Percentiles rank a stretch among this genome's conserved stretches.
Conservation (phyloP, 2,329 filamentous ascomycete species). For the Tolypocladium inflatum region DNA sequence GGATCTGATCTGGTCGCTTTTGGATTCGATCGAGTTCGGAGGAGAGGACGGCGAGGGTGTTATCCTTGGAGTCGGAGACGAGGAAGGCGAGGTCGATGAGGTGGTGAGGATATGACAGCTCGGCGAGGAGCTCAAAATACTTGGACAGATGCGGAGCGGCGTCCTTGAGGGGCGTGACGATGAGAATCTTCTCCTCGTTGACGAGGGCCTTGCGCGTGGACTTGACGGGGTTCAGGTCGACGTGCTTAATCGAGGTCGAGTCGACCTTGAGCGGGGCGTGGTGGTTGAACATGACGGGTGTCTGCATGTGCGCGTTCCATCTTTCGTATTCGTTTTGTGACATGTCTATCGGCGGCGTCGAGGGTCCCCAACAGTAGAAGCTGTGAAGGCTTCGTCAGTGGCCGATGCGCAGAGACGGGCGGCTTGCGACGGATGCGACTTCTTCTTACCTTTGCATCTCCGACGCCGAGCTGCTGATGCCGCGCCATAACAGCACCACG, state of each 20-base stretch:
- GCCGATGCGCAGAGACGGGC: background rate
- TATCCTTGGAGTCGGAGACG: constrained; percentile 99
- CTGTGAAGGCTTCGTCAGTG: constrained; percentile 32
- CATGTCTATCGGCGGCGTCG: constrained; percentile 95
- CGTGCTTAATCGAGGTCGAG: constrained; percentile 63
- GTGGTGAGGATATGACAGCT: constrained; percentile 90
- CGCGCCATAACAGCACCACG: constrained; percentile 78
- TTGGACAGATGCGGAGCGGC: constrained; percentile 72
- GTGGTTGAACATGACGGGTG: constrained; percentile 93
- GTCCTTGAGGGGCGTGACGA: constrained; percentile 88
- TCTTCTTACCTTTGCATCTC: constrained; percentile 78
- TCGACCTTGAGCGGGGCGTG: constrained; percentile 83
- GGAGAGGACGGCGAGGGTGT: constrained; percentile 79
- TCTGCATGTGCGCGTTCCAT: constrained; percentile 83
- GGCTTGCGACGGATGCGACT: too few species aligned
- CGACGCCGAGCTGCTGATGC: constrained; percentile 67
- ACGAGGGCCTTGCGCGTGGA: constrained; percentile 69
- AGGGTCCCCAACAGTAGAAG: constrained; percentile 95
- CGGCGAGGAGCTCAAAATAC: constrained; percentile 86
- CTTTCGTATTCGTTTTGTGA: constrained; percentile 78
- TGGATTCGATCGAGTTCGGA: constrained; percentile 85
- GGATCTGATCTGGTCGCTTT: constrained; percentile 65
- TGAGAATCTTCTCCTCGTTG: constrained; percentile 81
- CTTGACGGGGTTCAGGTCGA: constrained; percentile 77
- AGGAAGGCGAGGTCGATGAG: constrained; percentile 94